phyloP scores from a whole-genome alignment of 768 basidiomycete genomes.

The Pleurotus eryngii region DNA sequence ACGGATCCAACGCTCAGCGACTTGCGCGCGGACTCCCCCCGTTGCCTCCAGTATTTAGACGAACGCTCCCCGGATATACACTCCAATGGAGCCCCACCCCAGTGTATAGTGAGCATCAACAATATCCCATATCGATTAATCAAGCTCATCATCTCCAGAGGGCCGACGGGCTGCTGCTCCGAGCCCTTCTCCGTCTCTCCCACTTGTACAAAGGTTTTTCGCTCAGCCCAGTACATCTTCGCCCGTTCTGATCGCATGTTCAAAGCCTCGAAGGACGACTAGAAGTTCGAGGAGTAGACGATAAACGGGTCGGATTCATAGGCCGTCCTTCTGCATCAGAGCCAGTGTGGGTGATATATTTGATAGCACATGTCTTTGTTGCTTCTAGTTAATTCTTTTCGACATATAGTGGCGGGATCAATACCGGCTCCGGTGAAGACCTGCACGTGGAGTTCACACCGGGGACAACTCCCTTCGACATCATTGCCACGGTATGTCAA shows the following conservation, averaged over 20 bases:
- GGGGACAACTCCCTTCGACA: conserved; percentile 24
- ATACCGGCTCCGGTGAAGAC: conserved; percentile 24
- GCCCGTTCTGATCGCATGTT: not conserved
- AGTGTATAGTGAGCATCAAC: conserved; percentile 18
- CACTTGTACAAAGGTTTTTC: conserved; percentile 21
- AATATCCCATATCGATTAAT: not conserved
- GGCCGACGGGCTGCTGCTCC: conserved; percentile 2
- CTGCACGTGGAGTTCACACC: conserved; percentile 30
- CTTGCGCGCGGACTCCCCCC: conserved; percentile 44
- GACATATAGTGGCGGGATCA: conserved; percentile 30
- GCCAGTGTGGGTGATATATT: conserved; percentile 18
- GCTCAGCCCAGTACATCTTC: not conserved
- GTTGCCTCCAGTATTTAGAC: conserved; percentile 31
- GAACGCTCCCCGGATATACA: conserved; percentile 23
- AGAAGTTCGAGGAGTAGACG: conserved; percentile 29
- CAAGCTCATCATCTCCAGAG: not conserved
- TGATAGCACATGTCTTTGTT: too few species aligned
- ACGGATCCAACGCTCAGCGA: conserved; percentile 39
- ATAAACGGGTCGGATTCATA: conserved; percentile 29
- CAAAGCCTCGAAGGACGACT: conserved; percentile 28
- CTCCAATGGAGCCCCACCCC: conserved; percentile 20
- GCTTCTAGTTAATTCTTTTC: too few species aligned
- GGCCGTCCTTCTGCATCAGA: conserved; percentile 25
- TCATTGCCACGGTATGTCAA: conserved; percentile 33
- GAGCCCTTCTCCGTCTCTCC: conserved; percentile 20